Evolutionary conservation across 2,329 filamentous ascomycete species (phyloP).

Genomic region (Cytospora leucostoma): DNA sequence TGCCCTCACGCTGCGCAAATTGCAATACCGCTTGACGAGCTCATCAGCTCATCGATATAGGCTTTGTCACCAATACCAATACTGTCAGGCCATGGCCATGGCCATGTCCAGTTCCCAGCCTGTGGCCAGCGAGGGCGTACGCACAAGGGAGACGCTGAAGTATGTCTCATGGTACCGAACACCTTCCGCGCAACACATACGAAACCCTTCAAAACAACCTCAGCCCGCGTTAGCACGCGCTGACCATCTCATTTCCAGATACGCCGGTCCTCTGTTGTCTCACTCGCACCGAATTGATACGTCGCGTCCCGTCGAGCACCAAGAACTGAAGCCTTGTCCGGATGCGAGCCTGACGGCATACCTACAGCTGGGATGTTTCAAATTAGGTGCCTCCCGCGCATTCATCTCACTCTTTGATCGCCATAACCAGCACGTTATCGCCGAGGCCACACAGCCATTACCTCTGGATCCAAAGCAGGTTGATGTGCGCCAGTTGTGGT

Average conservation of each 20-base stretch:
- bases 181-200: neutral
- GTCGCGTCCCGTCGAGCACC: neutral
- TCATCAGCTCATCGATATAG: neutral
- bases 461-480: neutral
- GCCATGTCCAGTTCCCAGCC: neutral
- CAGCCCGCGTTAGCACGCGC: neutral
- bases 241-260: conserved; percentile 4
- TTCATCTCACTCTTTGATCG: conserved; percentile 27
- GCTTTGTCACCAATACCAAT: neutral
- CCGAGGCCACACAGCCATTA: conserved; percentile 19
- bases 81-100: neutral
- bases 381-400: conserved; percentile 44
- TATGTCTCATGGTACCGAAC: neutral
- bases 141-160: conserved; percentile 15
- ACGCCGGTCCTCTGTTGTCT: conserved; percentile 5
- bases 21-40: neutral
- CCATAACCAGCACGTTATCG: conserved; percentile 22
- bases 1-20: neutral
- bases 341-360: conserved; percentile 10
- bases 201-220: neutral
- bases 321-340: neutral
- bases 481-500: neutral
- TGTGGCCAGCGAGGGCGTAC: conserved; percentile 11
- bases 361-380: conserved; percentile 47
- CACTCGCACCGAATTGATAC: conserved; percentile 2